A percentile compares a stretch with the other conserved stretches of the same genome.
Conservation (phyloP, 495 filamentous ascomycete species). For the Hypoxylon fuscum region DNA sequence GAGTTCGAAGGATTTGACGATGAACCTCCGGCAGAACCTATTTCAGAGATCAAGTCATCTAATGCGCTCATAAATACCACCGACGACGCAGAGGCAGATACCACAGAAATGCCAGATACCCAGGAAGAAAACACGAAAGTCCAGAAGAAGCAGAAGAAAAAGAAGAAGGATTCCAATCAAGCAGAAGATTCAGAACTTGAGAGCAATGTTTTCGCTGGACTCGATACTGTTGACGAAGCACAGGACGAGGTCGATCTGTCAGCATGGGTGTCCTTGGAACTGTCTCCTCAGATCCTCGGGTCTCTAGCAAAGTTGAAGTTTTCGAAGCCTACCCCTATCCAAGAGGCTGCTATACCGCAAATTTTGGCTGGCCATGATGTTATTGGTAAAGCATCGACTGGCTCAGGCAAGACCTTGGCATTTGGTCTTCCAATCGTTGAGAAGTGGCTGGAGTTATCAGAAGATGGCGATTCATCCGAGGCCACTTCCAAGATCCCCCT, state of each 20-base stretch:
- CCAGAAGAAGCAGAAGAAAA: conserved; percentile 57
- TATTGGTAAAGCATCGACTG: conserved; percentile 83
- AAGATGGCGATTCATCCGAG: conserved; percentile 49
- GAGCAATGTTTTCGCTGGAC: conserved; percentile 51
- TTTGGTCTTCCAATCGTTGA: conserved; percentile 84
- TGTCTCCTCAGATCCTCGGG: conserved; percentile 73
- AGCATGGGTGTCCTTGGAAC: conserved; percentile 74
- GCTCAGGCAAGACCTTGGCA: conserved; percentile 85
- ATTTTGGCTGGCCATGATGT: conserved; percentile 78
- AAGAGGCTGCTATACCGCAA: conserved; percentile 77
- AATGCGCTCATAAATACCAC: conserved; percentile 12
- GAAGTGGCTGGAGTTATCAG: conserved; percentile 60
- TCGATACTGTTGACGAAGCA: conserved; percentile 50
- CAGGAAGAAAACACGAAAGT: conserved; percentile 43
- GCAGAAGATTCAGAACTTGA: conserved; percentile 45
- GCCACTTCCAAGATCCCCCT: conserved; percentile 62
- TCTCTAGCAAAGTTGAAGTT: conserved; percentile 84
- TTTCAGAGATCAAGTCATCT: not conserved
- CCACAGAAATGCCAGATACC: conserved; percentile 4
- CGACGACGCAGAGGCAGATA: conserved; percentile 19
- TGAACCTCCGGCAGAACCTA: conserved; percentile 13
- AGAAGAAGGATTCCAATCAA: conserved; percentile 39
- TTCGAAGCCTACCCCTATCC: conserved; percentile 79
- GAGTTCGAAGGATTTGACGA: conserved; percentile 68
- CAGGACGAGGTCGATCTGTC: conserved; percentile 67